Percentiles rank a stretch among this genome's conserved stretches.
phyloP scores from a whole-genome alignment of 164 flowering plant genomes.

The Macadamia integrifolia region DNA sequence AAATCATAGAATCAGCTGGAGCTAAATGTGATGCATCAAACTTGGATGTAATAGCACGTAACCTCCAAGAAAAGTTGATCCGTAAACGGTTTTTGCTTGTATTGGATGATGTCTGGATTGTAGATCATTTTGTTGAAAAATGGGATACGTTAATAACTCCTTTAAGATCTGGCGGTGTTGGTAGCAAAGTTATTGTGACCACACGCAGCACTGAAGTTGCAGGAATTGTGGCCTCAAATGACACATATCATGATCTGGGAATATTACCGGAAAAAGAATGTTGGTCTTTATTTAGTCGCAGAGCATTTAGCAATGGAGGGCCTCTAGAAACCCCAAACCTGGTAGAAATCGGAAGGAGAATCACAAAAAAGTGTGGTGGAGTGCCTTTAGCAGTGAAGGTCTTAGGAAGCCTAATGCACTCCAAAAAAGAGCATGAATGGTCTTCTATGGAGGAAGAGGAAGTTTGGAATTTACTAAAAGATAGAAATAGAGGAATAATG shows the following conservation, averaged over 20 bases:
- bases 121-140: no score
- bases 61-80: no score
- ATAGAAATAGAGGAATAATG: background rate
- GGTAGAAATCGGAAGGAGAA: background rate
- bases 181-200: background rate
- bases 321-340: background rate
- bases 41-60: no score
- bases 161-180: background rate
- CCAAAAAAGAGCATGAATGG: background rate
- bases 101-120: no score
- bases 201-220: background rate
- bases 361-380: background rate
- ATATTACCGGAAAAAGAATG: background rate
- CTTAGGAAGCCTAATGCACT: background rate
- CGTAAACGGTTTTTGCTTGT: no score
- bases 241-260: background rate
- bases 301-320: background rate
- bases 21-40: background rate
- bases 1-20: background rate
- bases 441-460: background rate
- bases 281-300: background rate
- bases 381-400: background rate
- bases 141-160: no score
- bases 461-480: background rate
- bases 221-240: background rate